Evolutionary conservation across 176 grass and related monocot genomes (phyloP), one percentile per base, ranked within the genome.

Genomic region (Avena insularis): DNA sequence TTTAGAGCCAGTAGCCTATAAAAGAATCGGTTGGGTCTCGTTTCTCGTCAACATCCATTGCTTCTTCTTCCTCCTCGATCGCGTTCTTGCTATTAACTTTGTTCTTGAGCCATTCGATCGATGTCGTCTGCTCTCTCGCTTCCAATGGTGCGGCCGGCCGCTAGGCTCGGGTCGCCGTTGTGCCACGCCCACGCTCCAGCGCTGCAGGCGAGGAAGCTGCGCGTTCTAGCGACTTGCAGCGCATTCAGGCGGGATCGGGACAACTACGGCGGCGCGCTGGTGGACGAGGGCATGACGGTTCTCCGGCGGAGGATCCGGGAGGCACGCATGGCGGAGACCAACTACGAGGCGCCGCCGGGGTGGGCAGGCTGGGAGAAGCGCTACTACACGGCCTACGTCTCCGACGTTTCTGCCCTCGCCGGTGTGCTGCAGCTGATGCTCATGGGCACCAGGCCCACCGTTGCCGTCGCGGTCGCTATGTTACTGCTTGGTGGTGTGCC

Each of bases 281-380:
- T 94, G 25, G 93, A 95, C 70, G 81, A 85, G 81, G 88, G 78
- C 76, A 95, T 98, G 96, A 62, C 84, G 53, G 90, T 91, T 84
- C 96, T 98, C 14, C 82, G 88, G 51, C 86, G 83, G 55, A 74
- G 93, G 38, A 43, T 43, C 38, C 38, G 38, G 38, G 38, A 43
- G 38, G 5, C 38, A 1, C 38, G 4, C 38, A 43, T 43, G 38
- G 5, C 38, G 38, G 38, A 43, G 38, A 7, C 38, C 38, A 43
- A 43, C 38, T 43, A 43, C 38, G 38, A 43, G 38, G 38, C 38
- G 38, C 38, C 38, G 5, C 5, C 6, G 5, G 38, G 38, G 16
- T 98, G 93, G 95, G 83, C 83, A 66, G 81, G 70, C 23, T 98
- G 95, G 95, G 95, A 95, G 89, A 92, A 91, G 86, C 79, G 82